phyloP scores from a whole-genome alignment of 768 basidiomycete genomes.

The Lentinula detonsa region DNA sequence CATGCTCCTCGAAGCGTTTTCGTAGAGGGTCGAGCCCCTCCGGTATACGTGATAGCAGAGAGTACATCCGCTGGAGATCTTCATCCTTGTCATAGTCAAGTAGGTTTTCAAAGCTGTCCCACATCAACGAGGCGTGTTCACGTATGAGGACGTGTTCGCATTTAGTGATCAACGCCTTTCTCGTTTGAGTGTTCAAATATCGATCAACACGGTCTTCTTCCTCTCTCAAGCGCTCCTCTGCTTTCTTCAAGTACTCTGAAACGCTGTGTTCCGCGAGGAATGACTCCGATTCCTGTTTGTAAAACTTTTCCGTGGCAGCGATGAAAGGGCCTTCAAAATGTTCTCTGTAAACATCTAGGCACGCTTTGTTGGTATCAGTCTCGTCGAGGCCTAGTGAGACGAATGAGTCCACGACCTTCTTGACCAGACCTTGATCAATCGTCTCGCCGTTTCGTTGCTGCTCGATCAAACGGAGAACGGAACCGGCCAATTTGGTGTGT shows the following conservation, averaged over 20 bases:
- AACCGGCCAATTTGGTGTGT: conserved; percentile 76
- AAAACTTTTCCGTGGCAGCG: conserved; percentile 83
- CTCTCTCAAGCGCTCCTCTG: conserved; percentile 86
- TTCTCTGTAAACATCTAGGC: conserved; percentile 88
- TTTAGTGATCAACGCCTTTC: conserved; percentile 70
- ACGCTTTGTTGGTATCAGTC: conserved; percentile 84
- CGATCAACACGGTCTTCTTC: conserved; percentile 95
- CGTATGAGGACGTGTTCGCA: conserved; percentile 93
- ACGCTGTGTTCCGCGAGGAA: conserved; percentile 87
- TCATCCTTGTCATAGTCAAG: conserved; percentile 93
- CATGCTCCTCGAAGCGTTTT: conserved; percentile 92
- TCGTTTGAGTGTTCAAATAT: conserved; percentile 85
- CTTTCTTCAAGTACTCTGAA: conserved; percentile 93
- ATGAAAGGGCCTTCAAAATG: conserved; percentile 91
- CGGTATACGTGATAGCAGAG: conserved; percentile 82
- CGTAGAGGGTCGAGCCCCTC: conserved; percentile 88
- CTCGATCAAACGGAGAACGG: conserved; percentile 87
- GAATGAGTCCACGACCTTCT: conserved; percentile 92
- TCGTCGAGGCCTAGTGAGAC: conserved; percentile 94
- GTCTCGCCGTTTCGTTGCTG: conserved; percentile 90
- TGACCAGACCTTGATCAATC: conserved; percentile 89
- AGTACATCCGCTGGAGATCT: conserved; percentile 93
- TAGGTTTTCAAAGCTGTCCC: conserved; percentile 86
- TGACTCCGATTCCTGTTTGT: conserved; percentile 84
- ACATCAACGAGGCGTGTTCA: conserved; percentile 78